Evolutionary conservation across 2,329 filamentous ascomycete species (phyloP).

Genomic region (Zasmidium citrigriseum): DNA sequence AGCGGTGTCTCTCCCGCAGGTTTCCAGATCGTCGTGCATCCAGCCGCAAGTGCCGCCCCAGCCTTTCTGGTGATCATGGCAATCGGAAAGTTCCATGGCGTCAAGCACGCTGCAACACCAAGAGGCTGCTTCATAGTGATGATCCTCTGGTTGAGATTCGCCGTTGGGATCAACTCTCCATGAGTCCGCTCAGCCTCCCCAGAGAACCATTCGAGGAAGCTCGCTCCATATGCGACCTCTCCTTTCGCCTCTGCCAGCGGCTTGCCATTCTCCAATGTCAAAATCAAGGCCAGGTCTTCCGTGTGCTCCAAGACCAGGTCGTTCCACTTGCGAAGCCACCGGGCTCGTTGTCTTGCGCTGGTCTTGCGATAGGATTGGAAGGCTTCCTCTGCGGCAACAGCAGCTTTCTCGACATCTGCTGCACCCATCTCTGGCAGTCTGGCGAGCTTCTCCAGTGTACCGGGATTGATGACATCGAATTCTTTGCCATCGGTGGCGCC

Average conservation of each 20-base stretch:
- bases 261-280: constrained; percentile 38
- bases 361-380: constrained; percentile 26
- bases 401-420: constrained; percentile 22
- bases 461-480: constrained; percentile 30
- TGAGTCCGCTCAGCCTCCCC: constrained; percentile 29
- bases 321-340: constrained; percentile 31
- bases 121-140: constrained; percentile 33
- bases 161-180: constrained; percentile 26
- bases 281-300: constrained; percentile 33
- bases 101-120: constrained; percentile 29
- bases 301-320: constrained; percentile 31
- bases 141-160: constrained; percentile 25
- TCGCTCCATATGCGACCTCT: constrained; percentile 33
- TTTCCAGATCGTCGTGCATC: constrained; percentile 36
- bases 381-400: constrained; percentile 23
- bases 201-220: constrained; percentile 36
- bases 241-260: constrained; percentile 32
- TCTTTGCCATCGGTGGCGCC: constrained; percentile 46
- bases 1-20: constrained; percentile 35
- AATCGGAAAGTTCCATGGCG: constrained; percentile 35
- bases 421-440: constrained; percentile 27
- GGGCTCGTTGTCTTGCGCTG: constrained; percentile 25
- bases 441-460: constrained; percentile 22
- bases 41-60: constrained; percentile 36
- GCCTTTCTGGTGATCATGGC: constrained; percentile 42